Base-by-base conservation (phyloP, 2,329 filamentous ascomycete species). In the Aspergillus versicolor region DNA sequence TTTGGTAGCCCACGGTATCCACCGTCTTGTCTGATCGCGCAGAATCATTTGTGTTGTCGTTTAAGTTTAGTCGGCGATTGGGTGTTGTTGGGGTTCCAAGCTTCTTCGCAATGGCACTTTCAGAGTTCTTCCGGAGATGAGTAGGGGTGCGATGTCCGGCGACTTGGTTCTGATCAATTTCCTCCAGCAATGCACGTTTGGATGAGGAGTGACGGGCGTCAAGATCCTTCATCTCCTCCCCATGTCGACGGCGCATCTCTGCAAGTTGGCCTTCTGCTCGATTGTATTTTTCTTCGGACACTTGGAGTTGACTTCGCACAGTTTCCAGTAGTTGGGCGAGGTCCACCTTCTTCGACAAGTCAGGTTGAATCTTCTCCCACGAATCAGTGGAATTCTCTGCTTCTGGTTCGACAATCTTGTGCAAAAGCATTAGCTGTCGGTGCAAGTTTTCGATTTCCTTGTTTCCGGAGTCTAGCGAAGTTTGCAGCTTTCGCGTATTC, bases 241-340 rank as follows among this genome's bases (percentile, higher is more conserved):
- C 84, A 67, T 91, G 87, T 54, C 88, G 83, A 38, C 87, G 85
- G 46, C 93, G 87, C 65, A 96, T 76, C 57, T 94, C 91, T 3
- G 85, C 82, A 40, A 97, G 77, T 70, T 97, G 92, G 19, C 84
- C 82, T 75, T 97, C 94, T 5, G 92, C 92, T 64, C 91, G 90
- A 30, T 84, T 81, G 61, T 91, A 88, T 47, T 88, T 91, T 62
- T 94, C 90, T 13, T 87, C 88, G 54, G 94, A 90, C 21, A 96
- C 85, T 22, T 91, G 87, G 30, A 97, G 82, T 59, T 92, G 92
- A 69, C 93, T 89, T 66, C 96, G 92, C n/a, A 92, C 82, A 52
- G 91, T 86, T 66, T 97, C 91, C 6, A 97, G 83, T 70, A 94
- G 91, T 63, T 91, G 87, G 12, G 91, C 90, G 43, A 97, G 81